Evolutionary conservation across 2,329 filamentous ascomycete species (phyloP).

Genomic region (Rhynchosporium agropyri): DNA sequence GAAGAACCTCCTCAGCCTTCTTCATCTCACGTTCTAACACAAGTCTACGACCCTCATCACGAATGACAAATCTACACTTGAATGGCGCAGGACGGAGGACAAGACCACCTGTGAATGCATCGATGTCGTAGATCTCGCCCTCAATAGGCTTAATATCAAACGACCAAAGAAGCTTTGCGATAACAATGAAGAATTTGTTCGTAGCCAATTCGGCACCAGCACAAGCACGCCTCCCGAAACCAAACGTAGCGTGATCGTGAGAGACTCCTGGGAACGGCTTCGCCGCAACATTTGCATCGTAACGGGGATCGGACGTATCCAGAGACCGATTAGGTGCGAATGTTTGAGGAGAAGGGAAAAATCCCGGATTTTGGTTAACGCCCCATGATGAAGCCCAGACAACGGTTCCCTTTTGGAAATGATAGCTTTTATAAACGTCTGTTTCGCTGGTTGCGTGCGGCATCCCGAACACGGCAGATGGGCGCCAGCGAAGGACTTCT

Average conservation of each 20-base stretch:
- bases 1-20: slow-evolving; percentile 6
- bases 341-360: slow-evolving; percentile 46
- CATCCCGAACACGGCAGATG: slow-evolving; percentile 51
- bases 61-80: slow-evolving; percentile 1
- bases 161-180: slow-evolving; percentile 17
- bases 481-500: slow-evolving; percentile 50
- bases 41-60: background rate
- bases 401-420: slow-evolving; percentile 47
- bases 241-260: slow-evolving; percentile 8
- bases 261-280: slow-evolving; percentile 12
- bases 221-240: slow-evolving; percentile 15
- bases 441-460: slow-evolving; percentile 56
- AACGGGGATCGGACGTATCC: background rate
- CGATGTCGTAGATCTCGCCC: slow-evolving; percentile 6
- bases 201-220: slow-evolving; percentile 15
- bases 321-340: slow-evolving; percentile 48
- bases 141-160: slow-evolving; percentile 13
- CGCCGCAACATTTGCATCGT: background rate
- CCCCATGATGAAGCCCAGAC: slow-evolving; percentile 47
- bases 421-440: slow-evolving; percentile 57
- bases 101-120: slow-evolving; percentile 7
- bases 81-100: background rate
- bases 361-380: slow-evolving; percentile 40
- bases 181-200: slow-evolving; percentile 14
- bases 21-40: slow-evolving; percentile 14